Percentiles rank a stretch among this genome's conserved stretches.
These are phyloP conservation scores for Kondoa subrosea DNA, from an alignment of 768 basidiomycete genomes.

Conservation along the genomic window DNA sequence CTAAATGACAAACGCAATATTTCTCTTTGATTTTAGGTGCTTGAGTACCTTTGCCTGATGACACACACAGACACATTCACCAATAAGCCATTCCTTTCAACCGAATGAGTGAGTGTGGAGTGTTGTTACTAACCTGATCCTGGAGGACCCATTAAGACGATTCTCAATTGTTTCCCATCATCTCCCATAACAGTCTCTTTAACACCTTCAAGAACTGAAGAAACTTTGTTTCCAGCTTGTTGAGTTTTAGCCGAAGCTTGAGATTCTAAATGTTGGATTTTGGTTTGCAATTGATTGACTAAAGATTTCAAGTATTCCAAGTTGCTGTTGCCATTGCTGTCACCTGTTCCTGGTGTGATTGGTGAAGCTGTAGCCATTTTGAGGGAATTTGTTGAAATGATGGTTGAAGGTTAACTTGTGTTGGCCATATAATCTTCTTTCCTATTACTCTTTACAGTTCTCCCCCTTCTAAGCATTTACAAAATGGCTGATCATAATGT, in stretches of 20 bases:
- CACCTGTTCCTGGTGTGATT: neutral
- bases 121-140: slow-evolving; percentile 82
- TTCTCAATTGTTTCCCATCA: slow-evolving; percentile 40
- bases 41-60: slow-evolving; percentile 88
- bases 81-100: neutral
- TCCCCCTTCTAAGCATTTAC: too few relatives aligned
- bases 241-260: slow-evolving; percentile 33
- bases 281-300: slow-evolving; percentile 73
- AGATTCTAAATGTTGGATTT: slow-evolving; percentile 63
- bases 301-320: slow-evolving; percentile 88
- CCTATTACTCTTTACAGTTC: too few relatives aligned
- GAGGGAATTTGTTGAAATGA: neutral
- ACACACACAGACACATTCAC: neutral
- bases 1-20: slow-evolving; percentile 94
- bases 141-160: slow-evolving; percentile 88
- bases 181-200: slow-evolving; percentile 27
- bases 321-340: slow-evolving; percentile 36
- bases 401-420: too few relatives aligned
- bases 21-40: slow-evolving; percentile 79
- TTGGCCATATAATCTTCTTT: neutral
- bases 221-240: slow-evolving; percentile 21
- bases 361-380: neutral
- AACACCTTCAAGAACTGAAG: slow-evolving; percentile 14
- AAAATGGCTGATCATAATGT: too few relatives aligned
- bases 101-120: neutral